Evolutionary conservation across 306 rosid species (phyloP), one percentile per base, ranked within the genome.

Genomic region (Hippophae rhamnoides): DNA sequence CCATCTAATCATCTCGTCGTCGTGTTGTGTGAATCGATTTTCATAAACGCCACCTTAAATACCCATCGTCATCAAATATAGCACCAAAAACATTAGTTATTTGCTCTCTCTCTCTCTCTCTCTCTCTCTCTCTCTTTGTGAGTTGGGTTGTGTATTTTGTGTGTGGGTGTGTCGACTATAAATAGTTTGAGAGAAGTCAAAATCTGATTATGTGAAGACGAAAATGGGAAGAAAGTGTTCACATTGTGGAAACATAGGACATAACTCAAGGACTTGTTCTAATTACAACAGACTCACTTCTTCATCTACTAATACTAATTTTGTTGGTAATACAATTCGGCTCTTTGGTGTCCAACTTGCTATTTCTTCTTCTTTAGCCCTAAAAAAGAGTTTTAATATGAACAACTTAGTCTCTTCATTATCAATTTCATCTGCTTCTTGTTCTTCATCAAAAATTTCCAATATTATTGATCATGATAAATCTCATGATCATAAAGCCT

Each of bases 151-250:
- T 18, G 1, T 18, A 18, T 18, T 18, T 18, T 18, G 23, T 31
- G 38, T 2, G 38, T 31, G 7, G 41, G 49, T 13, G 57, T 41
- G 40, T 69, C 53, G 58, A 58, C 51, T 46, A 55, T 31, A 31
- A 31, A 31, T 31, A 31, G 5, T 31, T 31, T 31, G 27, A 27
- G 66, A 58, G 68, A 61, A 57, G 25, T 57, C 14, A 57, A 41
- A 8, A 31, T 31, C 0, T 47, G 7, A 8, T 1, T 60, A 47
- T 69, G 71, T 41, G 31, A 31, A 41, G 63, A 70, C 55, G 54
- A 74, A 79, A 70, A 87, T 92, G 96, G 96, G 83, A 0, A 87
- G 96, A 64, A 92, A 92, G 82, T 92, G 99, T 71, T 92, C 99
- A 13, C 96, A 92, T 78, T 92, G 99, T 77, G 93, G 96, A 60